phyloP scores from a whole-genome alignment of 192 early-diverging fungal species.

The Podila minutissima region DNA sequence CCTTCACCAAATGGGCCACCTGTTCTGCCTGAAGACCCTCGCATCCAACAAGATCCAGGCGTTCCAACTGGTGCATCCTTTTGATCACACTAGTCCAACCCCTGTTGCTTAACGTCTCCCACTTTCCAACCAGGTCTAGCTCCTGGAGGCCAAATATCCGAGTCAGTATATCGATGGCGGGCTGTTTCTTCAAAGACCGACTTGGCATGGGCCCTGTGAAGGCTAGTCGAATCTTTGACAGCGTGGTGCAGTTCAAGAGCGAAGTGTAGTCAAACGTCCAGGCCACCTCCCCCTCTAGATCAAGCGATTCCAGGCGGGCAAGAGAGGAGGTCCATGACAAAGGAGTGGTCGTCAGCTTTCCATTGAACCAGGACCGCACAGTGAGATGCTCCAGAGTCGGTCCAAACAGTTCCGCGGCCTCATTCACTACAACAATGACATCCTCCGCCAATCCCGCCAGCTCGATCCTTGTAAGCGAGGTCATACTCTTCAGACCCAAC shows the following conservation, averaged over 20 bases:
- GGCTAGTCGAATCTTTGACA: constrained; percentile 23
- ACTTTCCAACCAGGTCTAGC: constrained; percentile 30
- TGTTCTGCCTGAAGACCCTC: constrained; percentile 38
- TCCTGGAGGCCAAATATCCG: constrained; percentile 15
- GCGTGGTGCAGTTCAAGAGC: constrained; percentile 17
- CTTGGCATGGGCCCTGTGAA: constrained; percentile 43
- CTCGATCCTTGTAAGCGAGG: constrained; percentile 15
- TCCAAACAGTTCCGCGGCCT: constrained; percentile 27
- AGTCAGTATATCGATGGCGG: constrained; percentile 19
- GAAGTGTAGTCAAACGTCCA: constrained; percentile 45
- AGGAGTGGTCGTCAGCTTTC: constrained; percentile 9
- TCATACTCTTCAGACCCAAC: not conserved
- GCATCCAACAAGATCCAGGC: constrained; percentile 27
- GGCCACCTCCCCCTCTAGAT: constrained; percentile 43
- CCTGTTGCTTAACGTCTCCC: constrained; percentile 26
- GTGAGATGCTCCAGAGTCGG: constrained; percentile 12
- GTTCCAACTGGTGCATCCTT: constrained; percentile 14
- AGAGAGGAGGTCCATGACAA: constrained; percentile 27
- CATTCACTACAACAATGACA: constrained; percentile 25
- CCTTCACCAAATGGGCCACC: constrained; percentile 14
- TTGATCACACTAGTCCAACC: constrained; percentile 28
- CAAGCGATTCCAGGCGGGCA: constrained; percentile 10
- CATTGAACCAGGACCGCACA: constrained; percentile 40
- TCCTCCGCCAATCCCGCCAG: constrained; percentile 28
- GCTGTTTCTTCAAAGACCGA: constrained; percentile 35